Base-by-base conservation (phyloP, 768 basidiomycete species). In the Tylopilus rubrobrunneus region DNA sequence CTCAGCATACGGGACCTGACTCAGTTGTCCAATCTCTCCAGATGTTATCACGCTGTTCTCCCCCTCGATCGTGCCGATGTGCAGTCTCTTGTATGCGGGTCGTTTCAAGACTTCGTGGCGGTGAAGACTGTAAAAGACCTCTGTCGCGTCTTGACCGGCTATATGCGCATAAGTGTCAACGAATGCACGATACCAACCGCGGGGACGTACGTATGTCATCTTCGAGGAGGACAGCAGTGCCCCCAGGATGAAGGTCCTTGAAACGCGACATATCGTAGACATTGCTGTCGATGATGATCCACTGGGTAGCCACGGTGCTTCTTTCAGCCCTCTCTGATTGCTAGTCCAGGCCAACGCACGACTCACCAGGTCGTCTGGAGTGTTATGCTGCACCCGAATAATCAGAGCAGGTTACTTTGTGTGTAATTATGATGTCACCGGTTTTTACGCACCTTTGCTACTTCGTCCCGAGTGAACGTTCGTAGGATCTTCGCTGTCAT, bases 221-320 rank as follows among this genome's bases (percentile, higher is more conserved):
- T 9, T 45, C 50, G 8, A 51, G 49, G 25, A 51, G 50, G 10
- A 45, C 43, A 11, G 43, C 43, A 2, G 21, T n/a, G 12, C 43
- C 50, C 15, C 50, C 43, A 2, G 49, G 50, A 37, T 51, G 50
- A 29, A 51, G 19, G 45, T 76, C 77, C 61, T 80, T 80, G 74
- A 98, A 95, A 61, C 78, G 82, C 19, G 86, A 81, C 19, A 95
- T 70, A 70, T 94, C 85, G 69, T 85, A 93, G 31, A 92, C 92
- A 63, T 86, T 88, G 28, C 84, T 77, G 66, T 96, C 91, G 9
- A 51, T 51, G 27, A 51, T 23, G 43, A 51, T 28, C 43, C 50
- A 45, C 43, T 51, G 19, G 7, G 8, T 5, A 51, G 4, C 36
- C 47, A 25, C 25, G 25, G 27, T 21, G 23, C 5, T 19, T 5